phyloP scores from a whole-genome alignment of 768 basidiomycete species.

The Nidularia pulvinata region DNA sequence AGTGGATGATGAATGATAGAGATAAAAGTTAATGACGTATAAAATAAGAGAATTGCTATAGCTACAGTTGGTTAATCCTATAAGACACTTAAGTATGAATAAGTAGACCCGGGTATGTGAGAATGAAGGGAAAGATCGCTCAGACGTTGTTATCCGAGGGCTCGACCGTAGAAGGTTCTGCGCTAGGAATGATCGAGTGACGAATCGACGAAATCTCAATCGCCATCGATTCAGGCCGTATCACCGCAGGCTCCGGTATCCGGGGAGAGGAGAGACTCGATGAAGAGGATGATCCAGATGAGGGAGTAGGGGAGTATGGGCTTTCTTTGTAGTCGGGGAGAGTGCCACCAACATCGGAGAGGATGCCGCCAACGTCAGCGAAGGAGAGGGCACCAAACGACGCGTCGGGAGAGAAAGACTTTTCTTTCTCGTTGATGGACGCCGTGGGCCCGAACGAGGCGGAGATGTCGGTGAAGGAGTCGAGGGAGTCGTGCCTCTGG shows the following conservation, averaged over 20 bases:
- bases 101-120: no score
- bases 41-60: no score
- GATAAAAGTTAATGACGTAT: no score
- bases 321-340: slow-evolving; percentile 31
- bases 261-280: slow-evolving; percentile 27
- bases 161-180: background rate
- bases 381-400: slow-evolving; percentile 34
- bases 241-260: slow-evolving; percentile 14
- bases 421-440: slow-evolving; percentile 31
- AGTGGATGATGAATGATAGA: no score
- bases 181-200: slow-evolving; percentile 3
- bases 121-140: slow-evolving; percentile 1
- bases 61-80: no score
- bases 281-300: slow-evolving; percentile 32
- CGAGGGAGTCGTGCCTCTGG: slow-evolving; percentile 45
- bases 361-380: slow-evolving; percentile 33
- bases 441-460: slow-evolving; percentile 35
- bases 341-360: slow-evolving; percentile 36
- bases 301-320: slow-evolving; percentile 26
- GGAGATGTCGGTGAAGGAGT: slow-evolving; percentile 46
- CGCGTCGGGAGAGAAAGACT: slow-evolving; percentile 25
- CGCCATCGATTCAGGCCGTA: slow-evolving; percentile 15
- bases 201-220: slow-evolving; percentile 29
- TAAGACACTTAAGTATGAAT: no score
- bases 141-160: slow-evolving; percentile 3